These are phyloP conservation scores for Coemansia aciculifera DNA, from an alignment of 192 early-diverging fungal genomes.

Conservation along the genomic window DNA sequence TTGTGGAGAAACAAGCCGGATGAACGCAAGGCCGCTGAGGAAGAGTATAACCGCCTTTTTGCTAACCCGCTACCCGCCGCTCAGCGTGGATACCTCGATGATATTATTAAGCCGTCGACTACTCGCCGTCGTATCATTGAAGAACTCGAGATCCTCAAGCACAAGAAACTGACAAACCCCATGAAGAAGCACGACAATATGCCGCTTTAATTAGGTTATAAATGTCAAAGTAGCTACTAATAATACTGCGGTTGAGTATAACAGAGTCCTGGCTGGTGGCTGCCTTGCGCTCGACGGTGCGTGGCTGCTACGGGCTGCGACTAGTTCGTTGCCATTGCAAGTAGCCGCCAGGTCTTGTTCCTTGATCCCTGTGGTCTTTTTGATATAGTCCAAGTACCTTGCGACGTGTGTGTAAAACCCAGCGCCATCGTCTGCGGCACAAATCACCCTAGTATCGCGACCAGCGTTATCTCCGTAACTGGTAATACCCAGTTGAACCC, in stretches of 20 bases:
- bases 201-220: conserved; percentile 65
- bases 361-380: conserved; percentile 39
- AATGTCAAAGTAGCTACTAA: not conserved
- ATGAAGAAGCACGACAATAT: conserved; percentile 95
- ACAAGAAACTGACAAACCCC: conserved; percentile 76
- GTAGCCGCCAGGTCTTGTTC: conserved; percentile 17
- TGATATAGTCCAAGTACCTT: conserved; percentile 43
- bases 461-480: conserved; percentile 52
- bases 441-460: conserved; percentile 15
- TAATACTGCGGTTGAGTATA: not conserved
- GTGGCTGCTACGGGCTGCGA: not conserved
- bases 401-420: conserved; percentile 56
- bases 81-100: conserved; percentile 80
- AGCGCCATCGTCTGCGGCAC: conserved; percentile 43
- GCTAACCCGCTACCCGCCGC: conserved; percentile 94
- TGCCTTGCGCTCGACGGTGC: not conserved
- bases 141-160: conserved; percentile 77
- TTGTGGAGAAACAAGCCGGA: conserved; percentile 71
- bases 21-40: conserved; percentile 68
- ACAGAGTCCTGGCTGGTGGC: not conserved
- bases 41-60: conserved; percentile 88
- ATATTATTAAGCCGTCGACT: conserved; percentile 68
- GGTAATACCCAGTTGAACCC: conserved; percentile 52
- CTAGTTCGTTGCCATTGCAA: conserved; percentile 32
- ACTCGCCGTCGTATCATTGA: conserved; percentile 85